phyloP scores from a whole-genome alignment of 2,329 filamentous ascomycete species.

The Fusarium agapanthi region DNA sequence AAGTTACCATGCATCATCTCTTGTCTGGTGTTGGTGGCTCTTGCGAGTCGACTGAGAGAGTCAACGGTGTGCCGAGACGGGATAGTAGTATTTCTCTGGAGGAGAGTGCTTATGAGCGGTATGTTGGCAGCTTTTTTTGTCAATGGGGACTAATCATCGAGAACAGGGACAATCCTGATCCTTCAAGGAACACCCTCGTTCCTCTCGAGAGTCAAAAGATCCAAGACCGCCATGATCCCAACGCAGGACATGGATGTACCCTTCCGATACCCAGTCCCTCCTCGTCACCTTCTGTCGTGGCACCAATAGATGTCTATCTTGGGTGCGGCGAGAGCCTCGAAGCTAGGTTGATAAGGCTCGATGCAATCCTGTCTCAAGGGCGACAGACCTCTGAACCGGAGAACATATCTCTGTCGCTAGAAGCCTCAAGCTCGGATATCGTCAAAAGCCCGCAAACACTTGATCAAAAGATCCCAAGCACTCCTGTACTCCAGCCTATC shows the following conservation, averaged over 20 bases:
- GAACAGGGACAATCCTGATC: background rate
- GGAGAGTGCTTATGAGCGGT: constrained; percentile 9
- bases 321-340: constrained; percentile 19
- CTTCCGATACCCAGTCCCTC: constrained; percentile 13
- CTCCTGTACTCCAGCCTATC: background rate
- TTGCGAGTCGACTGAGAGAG: constrained; percentile 12
- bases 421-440: constrained; percentile 12
- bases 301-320: constrained; percentile 31
- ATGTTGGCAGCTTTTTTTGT: background rate
- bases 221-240: background rate
- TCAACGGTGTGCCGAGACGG: background rate
- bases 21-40: constrained; percentile 32
- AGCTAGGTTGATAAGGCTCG: constrained; percentile 6
- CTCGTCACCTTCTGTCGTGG: background rate
- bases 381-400: background rate
- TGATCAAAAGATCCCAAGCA: background rate
- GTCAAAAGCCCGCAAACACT: background rate
- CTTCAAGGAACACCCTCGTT: background rate
- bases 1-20: constrained; percentile 21
- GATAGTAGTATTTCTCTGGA: constrained; percentile 39
- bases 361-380: background rate
- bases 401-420: background rate
- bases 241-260: background rate
- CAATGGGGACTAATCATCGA: background rate
- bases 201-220: background rate